A percentile compares a stretch with the other conserved stretches of the same genome.
Conservation (phyloP, 1,284 basidiomycete genomes). For the Coniferiporia sulphurascens region DNA sequence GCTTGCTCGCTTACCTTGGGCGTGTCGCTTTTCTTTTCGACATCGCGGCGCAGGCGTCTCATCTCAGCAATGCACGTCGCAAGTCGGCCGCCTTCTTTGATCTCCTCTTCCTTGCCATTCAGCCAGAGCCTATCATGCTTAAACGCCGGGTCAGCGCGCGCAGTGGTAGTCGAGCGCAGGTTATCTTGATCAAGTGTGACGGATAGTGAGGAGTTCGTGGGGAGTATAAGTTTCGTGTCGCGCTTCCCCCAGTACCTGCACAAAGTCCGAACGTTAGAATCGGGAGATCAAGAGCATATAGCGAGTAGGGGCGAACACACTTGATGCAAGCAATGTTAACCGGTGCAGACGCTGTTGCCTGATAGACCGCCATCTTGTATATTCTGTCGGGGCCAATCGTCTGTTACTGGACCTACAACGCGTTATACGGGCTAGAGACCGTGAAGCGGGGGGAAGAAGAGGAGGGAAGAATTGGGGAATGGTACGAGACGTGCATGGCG, state of each 20-base stretch:
- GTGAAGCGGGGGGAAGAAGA: not conserved
- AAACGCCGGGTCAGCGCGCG: slow-evolving; percentile 79
- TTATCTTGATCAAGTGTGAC: slow-evolving; percentile 97
- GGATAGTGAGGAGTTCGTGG: slow-evolving; percentile 96
- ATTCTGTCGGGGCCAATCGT: slow-evolving; percentile 19
- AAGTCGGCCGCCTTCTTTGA: slow-evolving; percentile 78
- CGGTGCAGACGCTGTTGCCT: slow-evolving; percentile 89
- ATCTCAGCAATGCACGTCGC: slow-evolving; percentile 88
- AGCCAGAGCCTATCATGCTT: slow-evolving; percentile 85
- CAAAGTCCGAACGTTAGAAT: slow-evolving; percentile 18
- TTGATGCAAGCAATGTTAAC: slow-evolving; percentile 98
- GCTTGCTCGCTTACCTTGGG: slow-evolving; percentile 52
- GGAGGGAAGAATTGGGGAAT: slow-evolving; percentile 12
- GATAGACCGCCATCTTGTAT: slow-evolving; percentile 58
- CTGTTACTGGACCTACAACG: slow-evolving; percentile 1
- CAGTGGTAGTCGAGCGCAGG: slow-evolving; percentile 90
- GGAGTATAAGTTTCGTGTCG: slow-evolving; percentile 91
- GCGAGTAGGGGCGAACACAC: slow-evolving; percentile 39
- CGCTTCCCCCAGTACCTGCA: slow-evolving; percentile 97
- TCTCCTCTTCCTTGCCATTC: slow-evolving; percentile 87
- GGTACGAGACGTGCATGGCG: not conserved
- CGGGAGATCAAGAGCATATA: not conserved
- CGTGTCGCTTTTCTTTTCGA: slow-evolving; percentile 67
- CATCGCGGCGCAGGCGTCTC: slow-evolving; percentile 67
- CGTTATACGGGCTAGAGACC: not conserved